Evolutionary conservation across 306 rosid species (phyloP), one percentile per base, ranked within the genome.

Genomic region (Lagenaria siceraria): DNA sequence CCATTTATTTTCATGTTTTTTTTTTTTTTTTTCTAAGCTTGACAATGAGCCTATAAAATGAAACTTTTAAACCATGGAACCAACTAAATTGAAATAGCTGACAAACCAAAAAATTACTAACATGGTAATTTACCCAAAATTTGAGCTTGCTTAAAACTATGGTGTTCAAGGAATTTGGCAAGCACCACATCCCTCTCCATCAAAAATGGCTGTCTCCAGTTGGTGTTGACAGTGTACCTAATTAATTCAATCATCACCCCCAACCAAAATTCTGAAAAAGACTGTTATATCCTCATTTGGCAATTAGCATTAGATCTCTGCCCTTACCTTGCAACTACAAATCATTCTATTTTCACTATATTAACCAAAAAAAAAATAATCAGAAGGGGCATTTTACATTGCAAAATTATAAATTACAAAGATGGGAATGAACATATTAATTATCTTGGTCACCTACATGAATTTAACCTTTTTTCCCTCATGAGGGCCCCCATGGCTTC

Each of bases 341-440:
- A 27, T 61, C 69, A 61, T 31, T 61, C 42, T 62, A 55, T 33
- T 62, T 29, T 22, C 43, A 14, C 51, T 9, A 33, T 65, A 29
- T 36, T 38, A 38, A 65, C 29, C 11, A 17, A 10, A 42, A 38
- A 1, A n/a, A n/a, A n/a, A n/a, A n/a, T n/a, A n/a, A 10, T 70
- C 58, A 70, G 12, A 70, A 42, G 75, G 53, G 22, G 7, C 58
- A 46, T 46, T 70, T 46, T 70, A 40, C 38, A 70, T 46, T n/a
- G 56, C 75, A 70, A 70, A 70, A 70, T 70, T 70, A 46, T 70
- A 43, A 22, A 46, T 69, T 70, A 70, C 75, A 70, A 40, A 40
- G 75, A 70, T 46, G 75, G 48, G 75, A 70, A 70, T 70, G 75
- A 70, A 43, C 22, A 48, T 15, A 62, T 25, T 7, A 46, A 70